Evolutionary conservation across 768 basidiomycete species (phyloP).

Genomic region (Phlebiopsis flavidoalba): DNA sequence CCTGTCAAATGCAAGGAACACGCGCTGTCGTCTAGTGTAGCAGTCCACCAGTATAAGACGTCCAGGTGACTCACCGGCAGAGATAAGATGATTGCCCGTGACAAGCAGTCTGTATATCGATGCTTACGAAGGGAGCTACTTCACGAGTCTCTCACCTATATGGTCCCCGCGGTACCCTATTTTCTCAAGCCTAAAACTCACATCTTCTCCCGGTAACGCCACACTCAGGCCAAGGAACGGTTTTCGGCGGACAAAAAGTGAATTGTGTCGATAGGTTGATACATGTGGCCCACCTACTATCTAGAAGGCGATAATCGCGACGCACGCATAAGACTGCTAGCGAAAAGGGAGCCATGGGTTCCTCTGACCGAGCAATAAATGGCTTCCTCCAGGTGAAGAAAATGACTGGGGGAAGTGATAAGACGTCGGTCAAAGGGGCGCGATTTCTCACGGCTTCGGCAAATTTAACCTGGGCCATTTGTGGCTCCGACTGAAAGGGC

Average conservation of each 20-base stretch:
- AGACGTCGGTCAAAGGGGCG: slow-evolving; percentile 21
- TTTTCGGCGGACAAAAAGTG: not conserved
- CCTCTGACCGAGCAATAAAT: slow-evolving; percentile 24
- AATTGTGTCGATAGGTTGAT: not conserved
- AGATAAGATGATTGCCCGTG: too few relatives aligned
- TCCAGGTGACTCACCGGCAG: too few relatives aligned
- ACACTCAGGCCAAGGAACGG: too few relatives aligned
- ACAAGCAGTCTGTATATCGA: too few relatives aligned
- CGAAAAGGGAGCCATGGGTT: slow-evolving; percentile 28
- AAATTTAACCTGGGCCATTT: not conserved
- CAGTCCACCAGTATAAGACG: too few relatives aligned
- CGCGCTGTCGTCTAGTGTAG: too few relatives aligned
- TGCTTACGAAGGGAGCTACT: too few relatives aligned
- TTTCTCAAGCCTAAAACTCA: too few relatives aligned
- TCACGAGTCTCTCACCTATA: too few relatives aligned
- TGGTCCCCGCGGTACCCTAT: too few relatives aligned
- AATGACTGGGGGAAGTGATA: slow-evolving; percentile 24
- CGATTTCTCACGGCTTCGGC: not conserved
- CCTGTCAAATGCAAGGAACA: too few relatives aligned
- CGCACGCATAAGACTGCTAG: slow-evolving; percentile 31
- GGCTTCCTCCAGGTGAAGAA: slow-evolving; percentile 22
- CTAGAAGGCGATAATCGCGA: slow-evolving; percentile 33
- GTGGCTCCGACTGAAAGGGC: not conserved
- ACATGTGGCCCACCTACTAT: slow-evolving; percentile 33
- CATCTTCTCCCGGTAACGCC: too few relatives aligned